Conservation (phyloP, 371 early-diverging fungal species). For the Ordospora pajunii region DNA sequence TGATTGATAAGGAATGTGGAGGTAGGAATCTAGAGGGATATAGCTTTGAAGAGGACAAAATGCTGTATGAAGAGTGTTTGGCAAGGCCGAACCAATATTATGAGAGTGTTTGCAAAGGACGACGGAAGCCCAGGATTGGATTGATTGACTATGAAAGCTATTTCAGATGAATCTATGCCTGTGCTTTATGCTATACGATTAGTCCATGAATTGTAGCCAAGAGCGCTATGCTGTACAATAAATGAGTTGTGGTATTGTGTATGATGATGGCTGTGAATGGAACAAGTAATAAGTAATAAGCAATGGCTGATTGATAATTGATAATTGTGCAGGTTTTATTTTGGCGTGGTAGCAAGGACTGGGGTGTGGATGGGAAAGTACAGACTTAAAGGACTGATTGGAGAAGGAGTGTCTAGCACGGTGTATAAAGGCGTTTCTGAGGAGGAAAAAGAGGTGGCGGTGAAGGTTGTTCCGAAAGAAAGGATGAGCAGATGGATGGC, state of each 20-base stretch:
- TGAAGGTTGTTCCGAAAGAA: not conserved
- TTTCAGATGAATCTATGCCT: not conserved
- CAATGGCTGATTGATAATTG: too few species aligned
- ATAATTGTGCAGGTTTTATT: not conserved
- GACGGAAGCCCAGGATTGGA: not conserved
- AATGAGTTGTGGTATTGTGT: too few species aligned
- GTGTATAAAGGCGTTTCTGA: conserved; percentile 3
- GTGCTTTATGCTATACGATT: too few species aligned
- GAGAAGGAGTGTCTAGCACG: conserved; percentile 10
- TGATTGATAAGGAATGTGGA: not conserved
- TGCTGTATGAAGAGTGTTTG: not conserved
- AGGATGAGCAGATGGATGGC: not conserved
- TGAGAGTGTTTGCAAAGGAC: not conserved
- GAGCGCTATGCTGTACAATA: too few species aligned
- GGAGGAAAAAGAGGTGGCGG: not conserved
- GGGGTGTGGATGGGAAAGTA: conserved; percentile 7
- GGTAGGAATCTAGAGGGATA: not conserved
- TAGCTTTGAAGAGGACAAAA: not conserved
- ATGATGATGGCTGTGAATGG: not conserved
- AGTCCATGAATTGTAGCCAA: too few species aligned
- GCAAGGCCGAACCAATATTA: too few species aligned
- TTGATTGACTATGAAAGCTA: not conserved
- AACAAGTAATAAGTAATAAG: too few species aligned
- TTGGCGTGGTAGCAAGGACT: not conserved
- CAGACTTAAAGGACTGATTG: conserved; percentile 12